phyloP scores from a whole-genome alignment of 345 rosid species.

The Eucalyptus curtisii region DNA sequence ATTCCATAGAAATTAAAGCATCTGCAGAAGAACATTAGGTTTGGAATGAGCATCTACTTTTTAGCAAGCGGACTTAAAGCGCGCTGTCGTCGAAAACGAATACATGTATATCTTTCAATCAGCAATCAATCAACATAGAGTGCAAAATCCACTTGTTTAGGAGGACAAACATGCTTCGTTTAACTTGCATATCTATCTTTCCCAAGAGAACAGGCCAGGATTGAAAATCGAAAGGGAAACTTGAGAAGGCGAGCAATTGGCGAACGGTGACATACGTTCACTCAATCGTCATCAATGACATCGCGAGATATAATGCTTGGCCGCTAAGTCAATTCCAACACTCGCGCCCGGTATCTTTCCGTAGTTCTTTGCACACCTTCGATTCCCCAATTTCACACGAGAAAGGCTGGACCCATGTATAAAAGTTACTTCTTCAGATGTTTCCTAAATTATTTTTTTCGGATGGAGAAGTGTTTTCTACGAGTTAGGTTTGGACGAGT shows the following conservation, averaged over 20 bases:
- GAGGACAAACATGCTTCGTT: background rate
- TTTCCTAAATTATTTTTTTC: background rate
- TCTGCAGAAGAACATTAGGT: background rate
- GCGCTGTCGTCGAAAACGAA: fast-evolving
- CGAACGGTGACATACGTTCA: background rate
- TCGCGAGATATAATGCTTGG: background rate
- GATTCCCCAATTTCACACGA: background rate
- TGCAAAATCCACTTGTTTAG: background rate
- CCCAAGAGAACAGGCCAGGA: background rate
- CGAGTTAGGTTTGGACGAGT: background rate
- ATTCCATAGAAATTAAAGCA: background rate
- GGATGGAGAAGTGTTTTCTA: background rate
- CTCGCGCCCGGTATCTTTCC: background rate
- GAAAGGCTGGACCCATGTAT: background rate
- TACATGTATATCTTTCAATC: background rate
- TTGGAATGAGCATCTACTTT: background rate
- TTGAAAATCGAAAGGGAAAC: background rate
- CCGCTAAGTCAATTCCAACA: background rate
- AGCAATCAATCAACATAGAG: background rate
- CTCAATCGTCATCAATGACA: background rate
- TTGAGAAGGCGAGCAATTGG: background rate
- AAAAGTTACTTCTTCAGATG: background rate
- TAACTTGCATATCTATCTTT: background rate
- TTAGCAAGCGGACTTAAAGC: background rate
- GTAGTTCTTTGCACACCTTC: background rate